These are phyloP conservation scores for Sporothrix protearum DNA, from an alignment of 2,329 filamentous ascomycete genomes.

Conservation along the genomic window DNA sequence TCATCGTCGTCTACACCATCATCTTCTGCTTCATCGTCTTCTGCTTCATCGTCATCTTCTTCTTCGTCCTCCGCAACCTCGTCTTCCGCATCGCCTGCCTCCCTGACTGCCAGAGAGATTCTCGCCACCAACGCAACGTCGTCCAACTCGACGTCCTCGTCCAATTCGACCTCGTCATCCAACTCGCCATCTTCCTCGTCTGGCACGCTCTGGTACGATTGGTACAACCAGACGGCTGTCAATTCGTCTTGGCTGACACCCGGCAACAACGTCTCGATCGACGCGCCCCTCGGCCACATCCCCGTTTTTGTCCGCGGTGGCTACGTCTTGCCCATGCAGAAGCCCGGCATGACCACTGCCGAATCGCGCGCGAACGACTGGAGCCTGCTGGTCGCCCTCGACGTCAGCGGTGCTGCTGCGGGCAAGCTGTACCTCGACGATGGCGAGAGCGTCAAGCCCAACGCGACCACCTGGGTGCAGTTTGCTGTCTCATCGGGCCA, in stretches of 20 bases:
- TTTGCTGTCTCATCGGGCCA: not conserved
- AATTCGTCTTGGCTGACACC: conserved; percentile 30
- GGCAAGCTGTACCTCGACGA: conserved; percentile 72
- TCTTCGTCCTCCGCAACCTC: not conserved
- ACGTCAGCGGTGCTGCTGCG: conserved; percentile 50
- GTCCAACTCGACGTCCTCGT: not conserved
- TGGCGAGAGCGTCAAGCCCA: conserved; percentile 58
- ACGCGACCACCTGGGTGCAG: conserved; percentile 18
- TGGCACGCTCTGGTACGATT: conserved; percentile 67
- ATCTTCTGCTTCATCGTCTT: not conserved
- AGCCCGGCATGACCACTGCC: conserved; percentile 63
- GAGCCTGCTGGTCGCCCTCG: conserved; percentile 62
- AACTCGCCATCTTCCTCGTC: not conserved
- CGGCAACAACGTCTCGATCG: conserved; percentile 42
- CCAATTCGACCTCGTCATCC: not conserved
- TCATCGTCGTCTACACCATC: not conserved
- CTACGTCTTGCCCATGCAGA: conserved; percentile 62
- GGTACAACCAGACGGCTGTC: conserved; percentile 65
- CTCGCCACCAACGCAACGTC: not conserved
- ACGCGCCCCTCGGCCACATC: conserved; percentile 60
- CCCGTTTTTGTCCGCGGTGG: conserved; percentile 69
- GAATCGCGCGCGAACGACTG: conserved; percentile 62
- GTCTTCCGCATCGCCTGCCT: not conserved
- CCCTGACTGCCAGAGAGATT: not conserved
- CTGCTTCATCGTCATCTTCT: not conserved